phyloP scores from a whole-genome alignment of 208 protist genomes.

The Leishmania amazonensis region DNA sequence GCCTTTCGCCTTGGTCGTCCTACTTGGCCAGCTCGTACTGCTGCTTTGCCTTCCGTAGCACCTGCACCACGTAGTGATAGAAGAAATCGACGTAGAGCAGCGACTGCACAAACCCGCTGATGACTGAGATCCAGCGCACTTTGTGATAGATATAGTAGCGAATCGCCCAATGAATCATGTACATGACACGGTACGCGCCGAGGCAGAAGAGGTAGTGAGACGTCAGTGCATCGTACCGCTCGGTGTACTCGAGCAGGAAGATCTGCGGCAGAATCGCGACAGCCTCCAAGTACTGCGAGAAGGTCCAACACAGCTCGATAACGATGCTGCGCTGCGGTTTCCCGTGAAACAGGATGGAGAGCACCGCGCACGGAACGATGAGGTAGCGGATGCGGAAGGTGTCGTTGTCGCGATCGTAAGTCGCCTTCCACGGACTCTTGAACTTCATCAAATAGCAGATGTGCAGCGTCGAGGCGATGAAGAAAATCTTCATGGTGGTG shows the following conservation, averaged over 20 bases:
- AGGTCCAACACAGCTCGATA: conserved; percentile 93
- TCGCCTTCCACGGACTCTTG: conserved; percentile 90
- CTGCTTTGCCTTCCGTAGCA: conserved; percentile 76
- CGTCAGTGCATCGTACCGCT: conserved; percentile 94
- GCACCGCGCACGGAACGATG: conserved; percentile 73
- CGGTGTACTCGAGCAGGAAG: conserved; percentile 94
- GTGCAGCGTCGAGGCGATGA: conserved; percentile 79
- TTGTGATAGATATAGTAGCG: conserved; percentile 74
- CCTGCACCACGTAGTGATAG: conserved; percentile 94
- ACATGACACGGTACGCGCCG: conserved; percentile 94
- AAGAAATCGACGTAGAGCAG: conserved; percentile 97
- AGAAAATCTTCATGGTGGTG: conserved; percentile 96
- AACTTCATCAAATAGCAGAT: conserved; percentile 95
- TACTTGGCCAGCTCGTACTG: conserved; percentile 78
- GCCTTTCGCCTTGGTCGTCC: not conserved
- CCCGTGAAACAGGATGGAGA: conserved; percentile 78
- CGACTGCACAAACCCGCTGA: conserved; percentile 91
- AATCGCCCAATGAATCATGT: conserved; percentile 96
- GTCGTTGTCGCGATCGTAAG: conserved; percentile 91
- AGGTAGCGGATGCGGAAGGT: conserved; percentile 92
- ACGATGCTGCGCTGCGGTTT: conserved; percentile 34
- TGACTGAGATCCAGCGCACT: conserved; percentile 75
- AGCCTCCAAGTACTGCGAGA: conserved; percentile 96
- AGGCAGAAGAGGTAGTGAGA: conserved; percentile 96
- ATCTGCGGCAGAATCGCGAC: conserved; percentile 97